A percentile compares a stretch with the other conserved stretches of the same genome.
Evolutionary conservation across 345 rosid species (phyloP).

Genomic region (Eucalyptus curtisii): DNA sequence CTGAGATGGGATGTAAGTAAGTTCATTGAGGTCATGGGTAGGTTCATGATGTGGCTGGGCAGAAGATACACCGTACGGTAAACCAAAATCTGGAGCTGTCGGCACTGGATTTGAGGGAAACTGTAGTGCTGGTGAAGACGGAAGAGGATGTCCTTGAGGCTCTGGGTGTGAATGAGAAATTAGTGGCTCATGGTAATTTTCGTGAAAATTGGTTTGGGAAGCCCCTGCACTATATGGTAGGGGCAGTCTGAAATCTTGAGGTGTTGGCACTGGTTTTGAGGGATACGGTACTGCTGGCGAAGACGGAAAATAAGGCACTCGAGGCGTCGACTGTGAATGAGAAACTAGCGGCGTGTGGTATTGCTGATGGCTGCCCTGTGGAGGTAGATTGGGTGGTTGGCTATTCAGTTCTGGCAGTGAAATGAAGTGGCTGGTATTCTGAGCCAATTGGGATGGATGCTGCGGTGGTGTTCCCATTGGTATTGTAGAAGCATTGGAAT

Average conservation of each 20-base stretch:
- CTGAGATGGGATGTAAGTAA: background rate
- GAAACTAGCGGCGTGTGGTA: background rate
- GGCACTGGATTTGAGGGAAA: background rate
- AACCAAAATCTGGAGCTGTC: background rate
- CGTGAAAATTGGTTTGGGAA: background rate
- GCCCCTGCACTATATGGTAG: background rate
- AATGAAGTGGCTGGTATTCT: background rate
- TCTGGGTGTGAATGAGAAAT: background rate
- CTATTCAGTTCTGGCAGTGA: slow-evolving; percentile 5
- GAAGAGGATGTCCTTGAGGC: background rate
- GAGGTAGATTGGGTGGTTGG: background rate
- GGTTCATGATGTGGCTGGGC: slow-evolving; percentile 6
- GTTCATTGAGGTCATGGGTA: background rate
- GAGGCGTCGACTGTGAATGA: background rate
- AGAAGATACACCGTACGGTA: background rate
- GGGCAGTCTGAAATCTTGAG: background rate
- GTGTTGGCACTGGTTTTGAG: slow-evolving; percentile 5
- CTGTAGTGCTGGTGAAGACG: background rate
- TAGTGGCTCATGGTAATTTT: background rate
- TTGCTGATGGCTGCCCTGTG: background rate
- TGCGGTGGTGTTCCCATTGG: slow-evolving; percentile 14
- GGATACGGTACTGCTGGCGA: background rate
- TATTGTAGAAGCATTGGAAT: background rate
- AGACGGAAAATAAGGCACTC: background rate
- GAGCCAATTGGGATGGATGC: slow-evolving; percentile 4